Evolutionary conservation across 345 rosid species (phyloP).

Genomic region (Acer negundo): DNA sequence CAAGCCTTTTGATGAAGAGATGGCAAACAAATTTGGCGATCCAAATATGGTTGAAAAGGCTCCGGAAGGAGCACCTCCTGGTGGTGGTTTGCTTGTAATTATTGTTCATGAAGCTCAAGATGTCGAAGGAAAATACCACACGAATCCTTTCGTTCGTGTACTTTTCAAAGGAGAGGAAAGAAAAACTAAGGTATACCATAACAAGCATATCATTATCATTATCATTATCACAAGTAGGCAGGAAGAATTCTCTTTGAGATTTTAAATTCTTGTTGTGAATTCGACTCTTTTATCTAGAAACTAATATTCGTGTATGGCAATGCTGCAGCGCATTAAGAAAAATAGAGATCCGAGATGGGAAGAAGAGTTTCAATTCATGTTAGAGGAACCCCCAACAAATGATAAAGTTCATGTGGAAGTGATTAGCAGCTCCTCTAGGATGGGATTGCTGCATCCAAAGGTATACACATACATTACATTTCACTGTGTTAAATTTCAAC

Average conservation of each 20-base stretch:
- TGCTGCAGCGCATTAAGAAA: slow-evolving; percentile 68
- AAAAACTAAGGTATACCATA: slow-evolving; percentile 66
- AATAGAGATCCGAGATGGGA: slow-evolving; percentile 95
- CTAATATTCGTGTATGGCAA: background rate
- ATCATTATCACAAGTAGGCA: background rate
- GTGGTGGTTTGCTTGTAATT: slow-evolving; percentile 86
- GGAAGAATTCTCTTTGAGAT: background rate
- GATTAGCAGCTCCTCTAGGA: slow-evolving; percentile 72
- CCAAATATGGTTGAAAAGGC: slow-evolving; percentile 62
- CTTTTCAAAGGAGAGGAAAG: slow-evolving; percentile 84
- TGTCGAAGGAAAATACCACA: slow-evolving; percentile 92
- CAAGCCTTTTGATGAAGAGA: slow-evolving; percentile 73
- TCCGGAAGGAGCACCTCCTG: slow-evolving; percentile 84
- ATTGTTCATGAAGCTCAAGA: slow-evolving; percentile 93
- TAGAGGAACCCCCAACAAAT: slow-evolving; percentile 79
- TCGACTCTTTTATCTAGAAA: background rate
- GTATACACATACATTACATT: slow-evolving; percentile 30
- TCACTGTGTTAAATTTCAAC: background rate
- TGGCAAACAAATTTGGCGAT: slow-evolving; percentile 45
- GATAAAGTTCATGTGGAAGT: slow-evolving; percentile 83
- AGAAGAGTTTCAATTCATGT: slow-evolving; percentile 77
- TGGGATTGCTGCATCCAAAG: slow-evolving; percentile 84
- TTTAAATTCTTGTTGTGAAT: background rate
- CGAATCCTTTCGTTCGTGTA: slow-evolving; percentile 77
- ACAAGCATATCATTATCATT: background rate